Base-by-base conservation (phyloP, 2,329 filamentous ascomycete species). In the Colletotrichum sublineola region DNA sequence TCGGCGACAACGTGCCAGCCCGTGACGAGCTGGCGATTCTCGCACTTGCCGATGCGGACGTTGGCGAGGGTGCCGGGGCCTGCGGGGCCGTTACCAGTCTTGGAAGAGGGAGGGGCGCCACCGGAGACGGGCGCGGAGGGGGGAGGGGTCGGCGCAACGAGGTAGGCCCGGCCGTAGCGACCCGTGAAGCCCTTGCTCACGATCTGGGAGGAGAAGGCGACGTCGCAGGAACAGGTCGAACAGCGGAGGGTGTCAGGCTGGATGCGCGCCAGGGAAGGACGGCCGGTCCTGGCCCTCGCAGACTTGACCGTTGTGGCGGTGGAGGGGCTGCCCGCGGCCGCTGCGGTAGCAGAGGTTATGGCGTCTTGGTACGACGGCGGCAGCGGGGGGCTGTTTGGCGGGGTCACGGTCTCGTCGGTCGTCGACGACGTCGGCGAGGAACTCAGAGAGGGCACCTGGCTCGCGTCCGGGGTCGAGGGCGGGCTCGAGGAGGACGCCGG, bases 121-220 rank as follows among this genome's bases (percentile, higher is more conserved):
- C 70, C 5, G 63, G 73, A 66, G 62, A 75, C 4, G 15, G 55
- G 31, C 52, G 70, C 9, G 46, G 75, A 63, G 40, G 78, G 61
- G 1, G 78, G 56, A 55, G 76, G 33, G 76, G 60, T 79, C 44
- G 83, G 83, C 58, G 87, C 83, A 61, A 92, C 88, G 61, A 93
- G 85, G 77, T 88, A 91, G 15, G 90, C 90, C 33, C 90, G 86
- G 7, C 91, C 91, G 79, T 91, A 87, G 29, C 90, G 89, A 24
- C 91, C 91, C 0, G 87, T 91, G 81, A 92, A 93, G 74, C 89
- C 88, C 78, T 92, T 92, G 74, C 86, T 89, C 50, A 92, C 85
- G 72, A 92, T 88, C 78, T 92, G 90, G 15, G 86, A 85, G 20
- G 84, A 79, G 77, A 89, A 89, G 24, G 89, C 90, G n/a, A 92